Base-by-base conservation (phyloP, 345 rosid genomes). In the Viola odorata region DNA sequence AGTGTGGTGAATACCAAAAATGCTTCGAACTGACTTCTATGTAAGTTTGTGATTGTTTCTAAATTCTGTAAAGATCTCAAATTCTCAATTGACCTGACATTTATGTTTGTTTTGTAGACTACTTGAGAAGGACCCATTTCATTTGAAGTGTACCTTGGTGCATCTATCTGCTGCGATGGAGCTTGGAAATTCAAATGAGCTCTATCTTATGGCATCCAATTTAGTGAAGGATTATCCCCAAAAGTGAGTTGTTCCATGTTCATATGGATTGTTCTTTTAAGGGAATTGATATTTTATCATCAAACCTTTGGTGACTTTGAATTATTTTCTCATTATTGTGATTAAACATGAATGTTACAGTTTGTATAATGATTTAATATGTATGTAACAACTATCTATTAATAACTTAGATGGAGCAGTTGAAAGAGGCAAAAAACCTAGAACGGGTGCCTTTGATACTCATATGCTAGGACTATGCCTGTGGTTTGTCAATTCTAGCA, bases 41-140 rank as follows among this genome's bases (percentile, higher is more conserved):
- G 97, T 94, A 80, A 82, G 99, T 79, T 60, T 55, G 40, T 61
- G 53, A 53, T 17, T 64, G 48, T 15, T 60, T 75, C 37, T 58
- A 55, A 59, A 42, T 66, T 47, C 47, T 57, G 60, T 57, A 62
- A 45, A 62, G 58, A 45, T 48, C 49, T 16, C 44, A n/a, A 50
- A 48, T 66, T 51, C 66, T 64, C 50, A 57, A 53, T 59, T 67
- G 54, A 62, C 52, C 59, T 37, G 17, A 63, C 13, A 66, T 60
- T 61, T 61, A 50, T 47, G 45, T 60, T 64, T 77, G 54, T 57
- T 53, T 74, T 63, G 50, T 70, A 94, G 96, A 39, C 73, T 90
- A 71, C 99, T 94, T 77, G 96, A 90, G 69, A 94, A 88, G 68
- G 99, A 94, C 72, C 99, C 99, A 66, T 94, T 90, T 77, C 99